Percentiles rank a stretch among this genome's conserved stretches.
Evolutionary conservation across 345 rosid species (phyloP).

Genomic region (Conringia planisiliqua): DNA sequence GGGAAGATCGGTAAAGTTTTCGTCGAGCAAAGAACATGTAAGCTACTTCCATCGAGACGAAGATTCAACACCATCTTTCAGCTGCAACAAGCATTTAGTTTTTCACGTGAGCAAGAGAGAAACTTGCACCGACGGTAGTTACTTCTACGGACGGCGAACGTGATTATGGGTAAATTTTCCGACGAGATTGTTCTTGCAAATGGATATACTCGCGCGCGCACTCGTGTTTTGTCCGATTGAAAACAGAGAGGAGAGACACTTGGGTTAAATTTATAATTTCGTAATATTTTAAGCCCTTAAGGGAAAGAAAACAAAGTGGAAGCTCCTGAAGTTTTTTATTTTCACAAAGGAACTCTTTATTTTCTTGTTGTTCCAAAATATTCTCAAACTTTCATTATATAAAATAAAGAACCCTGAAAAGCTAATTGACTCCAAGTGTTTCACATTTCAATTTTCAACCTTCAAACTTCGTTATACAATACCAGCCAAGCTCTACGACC

Average conservation of each 20-base stretch:
- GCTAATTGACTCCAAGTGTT: no score
- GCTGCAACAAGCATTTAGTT: constrained; percentile 12
- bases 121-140: not conserved
- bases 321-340: no score
- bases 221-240: no score
- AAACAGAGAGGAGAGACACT: not conserved
- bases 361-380: no score
- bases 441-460: no score
- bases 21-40: constrained; percentile 42
- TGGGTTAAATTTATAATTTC: not conserved
- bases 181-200: not conserved
- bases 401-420: no score
- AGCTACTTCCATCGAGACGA: constrained; percentile 47
- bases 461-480: no score
- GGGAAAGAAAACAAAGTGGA: no score
- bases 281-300: constrained; percentile 47
- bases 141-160: not conserved
- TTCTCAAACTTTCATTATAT: no score
- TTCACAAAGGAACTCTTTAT: no score
- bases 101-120: not conserved
- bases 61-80: constrained; percentile 57
- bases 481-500: no score
- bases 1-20: constrained; percentile 45
- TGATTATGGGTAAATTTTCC: not conserved
- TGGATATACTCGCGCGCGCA: constrained; percentile 30